Evolutionary conservation across 208 protist species (phyloP).

Genomic region (Leishmania amazonensis): DNA sequence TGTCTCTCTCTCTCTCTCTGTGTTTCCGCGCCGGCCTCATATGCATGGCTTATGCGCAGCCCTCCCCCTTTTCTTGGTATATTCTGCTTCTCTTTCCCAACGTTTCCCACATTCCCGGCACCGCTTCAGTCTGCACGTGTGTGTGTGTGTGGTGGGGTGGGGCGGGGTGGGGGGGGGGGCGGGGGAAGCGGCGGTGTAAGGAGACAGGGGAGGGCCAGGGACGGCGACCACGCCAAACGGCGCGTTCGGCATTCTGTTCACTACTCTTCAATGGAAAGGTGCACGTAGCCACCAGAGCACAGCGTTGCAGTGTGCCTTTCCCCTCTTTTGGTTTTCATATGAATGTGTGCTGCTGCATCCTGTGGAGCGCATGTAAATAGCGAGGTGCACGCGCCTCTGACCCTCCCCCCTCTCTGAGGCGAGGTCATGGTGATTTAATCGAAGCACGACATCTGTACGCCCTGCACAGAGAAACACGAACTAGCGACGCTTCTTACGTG

Average conservation of each 20-base stretch:
- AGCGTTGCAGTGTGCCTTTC: not conserved
- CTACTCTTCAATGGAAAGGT: not conserved
- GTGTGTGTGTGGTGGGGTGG: no score
- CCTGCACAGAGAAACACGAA: not conserved
- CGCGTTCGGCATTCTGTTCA: not conserved
- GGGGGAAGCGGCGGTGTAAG: not conserved
- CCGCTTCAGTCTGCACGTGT: not conserved
- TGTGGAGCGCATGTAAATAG: conserved; percentile 1
- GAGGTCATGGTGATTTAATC: not conserved
- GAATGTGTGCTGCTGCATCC: not conserved
- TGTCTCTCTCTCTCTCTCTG: not conserved
- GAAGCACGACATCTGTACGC: not conserved
- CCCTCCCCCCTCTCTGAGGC: not conserved
- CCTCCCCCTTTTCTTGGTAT: no score
- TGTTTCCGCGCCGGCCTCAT: not conserved
- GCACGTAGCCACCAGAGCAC: not conserved
- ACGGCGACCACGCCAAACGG: not conserved
- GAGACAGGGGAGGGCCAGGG: not conserved
- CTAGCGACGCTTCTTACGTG: not conserved
- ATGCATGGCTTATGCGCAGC: not conserved
- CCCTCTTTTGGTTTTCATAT: not conserved
- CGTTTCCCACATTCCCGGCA: not conserved
- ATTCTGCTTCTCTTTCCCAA: not conserved
- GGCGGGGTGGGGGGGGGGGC: no score
- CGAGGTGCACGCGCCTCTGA: not conserved